phyloP scores from a whole-genome alignment of 345 rosid species.

The Ailanthus altissimus region DNA sequence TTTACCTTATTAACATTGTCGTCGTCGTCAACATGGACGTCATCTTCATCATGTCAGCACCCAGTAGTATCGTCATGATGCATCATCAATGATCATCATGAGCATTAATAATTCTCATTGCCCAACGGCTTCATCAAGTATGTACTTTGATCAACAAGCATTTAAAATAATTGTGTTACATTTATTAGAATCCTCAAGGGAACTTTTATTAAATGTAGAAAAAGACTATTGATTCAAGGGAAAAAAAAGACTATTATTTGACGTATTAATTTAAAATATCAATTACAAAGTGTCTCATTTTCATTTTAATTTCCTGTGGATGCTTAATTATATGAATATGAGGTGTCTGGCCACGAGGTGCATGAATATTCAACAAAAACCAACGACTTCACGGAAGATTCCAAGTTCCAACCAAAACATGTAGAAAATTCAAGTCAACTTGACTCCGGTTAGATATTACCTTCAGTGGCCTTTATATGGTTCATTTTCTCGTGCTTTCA shows the following conservation, averaged over 20 bases:
- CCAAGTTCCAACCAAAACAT: not conserved
- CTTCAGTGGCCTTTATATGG: not conserved
- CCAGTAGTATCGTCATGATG: not conserved
- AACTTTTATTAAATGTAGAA: not conserved
- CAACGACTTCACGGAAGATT: not conserved
- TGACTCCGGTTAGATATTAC: not conserved
- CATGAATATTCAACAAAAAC: not conserved
- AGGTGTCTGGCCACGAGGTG: not conserved
- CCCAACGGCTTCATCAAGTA: not conserved
- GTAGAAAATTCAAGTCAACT: conserved; percentile 11
- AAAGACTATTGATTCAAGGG: not conserved
- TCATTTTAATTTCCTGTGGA: not conserved
- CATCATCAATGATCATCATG: not conserved
- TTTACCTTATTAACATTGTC: not conserved
- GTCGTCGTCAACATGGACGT: not conserved
- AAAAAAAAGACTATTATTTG: no score
- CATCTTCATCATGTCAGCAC: conserved; percentile 2
- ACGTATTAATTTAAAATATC: no score
- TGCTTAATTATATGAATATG: not conserved
- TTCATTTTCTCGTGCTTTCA: not conserved
- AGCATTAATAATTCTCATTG: not conserved
- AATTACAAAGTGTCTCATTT: no score
- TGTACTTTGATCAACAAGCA: not conserved
- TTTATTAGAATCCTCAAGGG: not conserved
- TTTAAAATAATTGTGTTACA: not conserved